Percentiles rank a stretch among this genome's conserved stretches.
Conservation (phyloP, 192 early-diverging fungal genomes). For the Podila epigama region DNA sequence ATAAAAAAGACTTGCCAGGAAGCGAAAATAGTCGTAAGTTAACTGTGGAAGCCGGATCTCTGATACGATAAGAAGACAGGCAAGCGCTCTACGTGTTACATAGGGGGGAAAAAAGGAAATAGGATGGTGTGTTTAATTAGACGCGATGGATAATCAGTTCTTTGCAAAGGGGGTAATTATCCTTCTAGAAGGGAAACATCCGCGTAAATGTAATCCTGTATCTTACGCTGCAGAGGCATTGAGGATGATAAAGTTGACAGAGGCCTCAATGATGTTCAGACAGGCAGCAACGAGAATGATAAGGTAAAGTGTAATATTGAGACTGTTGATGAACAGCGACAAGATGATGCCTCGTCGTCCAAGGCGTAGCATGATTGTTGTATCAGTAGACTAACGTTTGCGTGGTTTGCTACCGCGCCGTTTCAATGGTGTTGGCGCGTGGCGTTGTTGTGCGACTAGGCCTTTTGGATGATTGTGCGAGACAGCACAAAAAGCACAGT, state of each 20-base stretch:
- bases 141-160: no score
- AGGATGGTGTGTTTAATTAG: no score
- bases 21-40: constrained; percentile 41
- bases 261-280: constrained; percentile 36
- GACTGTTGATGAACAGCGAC: constrained; percentile 36
- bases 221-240: constrained; percentile 42
- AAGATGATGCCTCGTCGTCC: constrained; percentile 37
- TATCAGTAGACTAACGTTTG: no score
- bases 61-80: constrained; percentile 30
- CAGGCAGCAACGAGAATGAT: constrained; percentile 37
- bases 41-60: constrained; percentile 40
- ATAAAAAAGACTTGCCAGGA: constrained; percentile 13
- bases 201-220: no score
- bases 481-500: no score
- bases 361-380: constrained; percentile 18
- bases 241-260: constrained; percentile 47
- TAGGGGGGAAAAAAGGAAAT: not conserved
- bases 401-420: no score
- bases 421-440: no score
- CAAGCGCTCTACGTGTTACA: constrained; percentile 14
- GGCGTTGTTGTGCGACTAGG: no score
- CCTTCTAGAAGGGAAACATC: no score
- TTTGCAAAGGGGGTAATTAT: no score
- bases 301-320: constrained; percentile 34
- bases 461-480: no score